phyloP scores from a whole-genome alignment of 208 protist species.

The Leptomonas pyrrhocoris region DNA sequence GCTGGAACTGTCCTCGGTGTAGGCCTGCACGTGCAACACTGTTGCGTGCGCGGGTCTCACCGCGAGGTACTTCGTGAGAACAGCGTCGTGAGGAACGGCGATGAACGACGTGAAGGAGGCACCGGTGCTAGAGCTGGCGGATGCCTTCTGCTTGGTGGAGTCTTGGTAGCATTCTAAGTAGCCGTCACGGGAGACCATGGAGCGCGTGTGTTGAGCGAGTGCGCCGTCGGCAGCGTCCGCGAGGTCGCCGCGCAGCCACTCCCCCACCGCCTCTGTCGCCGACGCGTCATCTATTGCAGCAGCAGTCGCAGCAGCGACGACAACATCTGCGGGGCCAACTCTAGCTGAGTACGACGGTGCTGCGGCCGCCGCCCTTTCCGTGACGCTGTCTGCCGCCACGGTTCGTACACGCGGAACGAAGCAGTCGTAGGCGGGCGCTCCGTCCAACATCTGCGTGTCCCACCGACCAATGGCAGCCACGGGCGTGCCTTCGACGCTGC shows the following conservation, averaged over 20 bases:
- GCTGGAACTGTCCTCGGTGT: background rate
- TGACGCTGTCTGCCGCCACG: background rate
- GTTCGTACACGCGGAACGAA: slow-evolving; percentile 26
- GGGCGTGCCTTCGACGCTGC: background rate
- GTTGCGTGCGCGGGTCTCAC: background rate
- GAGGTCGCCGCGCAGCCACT: slow-evolving; percentile 22
- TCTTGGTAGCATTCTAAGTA: slow-evolving; percentile 20
- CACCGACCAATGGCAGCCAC: slow-evolving; percentile 20
- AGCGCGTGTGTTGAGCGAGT: slow-evolving; percentile 3
- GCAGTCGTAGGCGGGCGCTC: slow-evolving; percentile 13
- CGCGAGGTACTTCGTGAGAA: background rate
- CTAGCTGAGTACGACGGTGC: background rate
- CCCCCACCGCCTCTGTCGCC: background rate
- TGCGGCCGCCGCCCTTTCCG: background rate
- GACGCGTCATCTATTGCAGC: background rate
- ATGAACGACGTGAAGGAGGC: background rate
- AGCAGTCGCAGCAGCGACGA: background rate
- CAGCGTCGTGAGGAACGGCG: slow-evolving; percentile 2
- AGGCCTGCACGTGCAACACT: background rate
- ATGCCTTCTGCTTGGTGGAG: too few relatives aligned
- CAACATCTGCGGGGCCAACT: background rate
- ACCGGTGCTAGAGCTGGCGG: background rate
- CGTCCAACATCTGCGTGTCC: slow-evolving; percentile 20
- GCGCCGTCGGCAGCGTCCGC: slow-evolving; percentile 12
- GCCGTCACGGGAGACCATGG: background rate